phyloP scores from a whole-genome alignment of 1,284 basidiomycete genomes.

The Tilletia walkeri region DNA sequence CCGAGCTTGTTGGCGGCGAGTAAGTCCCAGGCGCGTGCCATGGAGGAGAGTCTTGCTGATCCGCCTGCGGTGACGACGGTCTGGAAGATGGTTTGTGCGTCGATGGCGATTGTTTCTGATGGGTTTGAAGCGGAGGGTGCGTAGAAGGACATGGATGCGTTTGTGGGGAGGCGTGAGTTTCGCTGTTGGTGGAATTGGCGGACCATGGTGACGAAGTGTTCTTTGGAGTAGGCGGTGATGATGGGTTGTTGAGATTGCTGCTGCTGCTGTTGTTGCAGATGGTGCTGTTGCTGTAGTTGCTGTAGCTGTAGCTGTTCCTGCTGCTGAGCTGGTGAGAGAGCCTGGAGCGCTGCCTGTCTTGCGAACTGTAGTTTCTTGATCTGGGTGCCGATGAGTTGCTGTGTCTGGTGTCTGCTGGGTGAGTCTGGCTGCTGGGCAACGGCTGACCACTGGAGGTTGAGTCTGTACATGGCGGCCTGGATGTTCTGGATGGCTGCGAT shows the following conservation, averaged over 20 bases:
- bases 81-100: constrained; percentile 14
- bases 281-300: constrained; percentile 12
- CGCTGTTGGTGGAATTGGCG: background rate
- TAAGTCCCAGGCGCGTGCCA: background rate
- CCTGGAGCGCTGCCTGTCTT: constrained; percentile 31
- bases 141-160: constrained; percentile 15
- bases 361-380: constrained; percentile 41
- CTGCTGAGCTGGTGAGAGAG: background rate
- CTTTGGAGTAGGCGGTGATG: background rate
- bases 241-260: constrained; percentile 11
- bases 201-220: constrained; percentile 9
- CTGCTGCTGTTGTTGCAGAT: constrained; percentile 13
- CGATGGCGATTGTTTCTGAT: background rate
- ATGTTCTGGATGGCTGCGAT: constrained; percentile 22
- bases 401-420: constrained; percentile 39
- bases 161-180: background rate
- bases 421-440: constrained; percentile 43
- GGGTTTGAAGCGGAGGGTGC: background rate
- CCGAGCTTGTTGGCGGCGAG: background rate
- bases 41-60: constrained; percentile 14
- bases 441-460: constrained; percentile 49
- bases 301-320: background rate
- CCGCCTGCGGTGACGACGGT: constrained; percentile 6
- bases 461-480: constrained; percentile 33
- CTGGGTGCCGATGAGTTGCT: constrained; percentile 41